Base-by-base conservation (phyloP, 164 flowering plant genomes). In the Hamamelis virginiana region DNA sequence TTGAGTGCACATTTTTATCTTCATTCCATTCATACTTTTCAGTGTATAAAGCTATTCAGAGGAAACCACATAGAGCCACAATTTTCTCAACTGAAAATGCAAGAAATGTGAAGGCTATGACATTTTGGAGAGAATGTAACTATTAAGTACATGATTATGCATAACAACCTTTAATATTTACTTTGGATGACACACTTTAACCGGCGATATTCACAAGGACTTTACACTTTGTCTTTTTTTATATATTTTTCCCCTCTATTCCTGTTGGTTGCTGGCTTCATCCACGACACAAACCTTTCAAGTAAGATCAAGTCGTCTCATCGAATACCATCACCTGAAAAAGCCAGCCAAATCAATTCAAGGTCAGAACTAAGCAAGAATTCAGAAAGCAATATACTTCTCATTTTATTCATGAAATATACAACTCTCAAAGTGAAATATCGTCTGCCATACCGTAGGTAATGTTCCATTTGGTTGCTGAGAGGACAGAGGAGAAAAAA, bases 301-400 rank as follows among this genome's bases (percentile, higher is more conserved):
- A 21, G 73, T 33, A 74, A 60, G 64, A 71, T 87, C 81, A 84
- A 28, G 82, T 69, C 64, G 89, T 82, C 77, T 87, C 91, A 79
- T 83, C 82, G 67, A 85, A 85, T 63, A 51, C 78, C 89, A 87
- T 85, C 69, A 83, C 84, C 91, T 87, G 69, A 0, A 78, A n/a
- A 68, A 62, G 59, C 19, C 41, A 53, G 21, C 19, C 23, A 23
- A 66, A 43, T 12, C 2, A 18, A 62, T 19, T 45, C 41, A 53
- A 44, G 18, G 55, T 64, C 55, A 28, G 15, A 6, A 25, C 8
- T 1, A 69, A 47, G 25, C 5, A 38, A 52, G 18, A 12, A 57
- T 46, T 12, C 41, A 68, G 11, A 60, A 3, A 26, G 45, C 43
- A 16, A 33, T 13, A 33, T 27, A 33, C 16, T 15, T 59, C 50